Evolutionary conservation across 2,329 filamentous ascomycete genomes (phyloP).

Genomic region (Cryphonectria carpinicola): DNA sequence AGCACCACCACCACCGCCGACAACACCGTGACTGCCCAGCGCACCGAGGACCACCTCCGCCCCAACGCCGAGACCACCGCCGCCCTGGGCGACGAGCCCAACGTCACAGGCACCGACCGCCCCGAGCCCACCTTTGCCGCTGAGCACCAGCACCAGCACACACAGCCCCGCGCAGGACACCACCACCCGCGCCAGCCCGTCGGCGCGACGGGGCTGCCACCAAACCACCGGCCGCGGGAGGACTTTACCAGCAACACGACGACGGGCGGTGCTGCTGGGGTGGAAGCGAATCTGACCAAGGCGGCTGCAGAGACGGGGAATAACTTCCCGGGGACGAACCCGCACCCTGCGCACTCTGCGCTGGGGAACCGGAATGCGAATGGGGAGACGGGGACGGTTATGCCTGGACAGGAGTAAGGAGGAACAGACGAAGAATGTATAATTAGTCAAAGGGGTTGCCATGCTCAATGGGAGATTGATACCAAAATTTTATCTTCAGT

Average conservation of each 20-base stretch:
- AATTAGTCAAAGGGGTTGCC: not conserved
- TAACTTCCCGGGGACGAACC: constrained; percentile 32
- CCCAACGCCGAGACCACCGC: constrained; percentile 21
- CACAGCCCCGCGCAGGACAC: constrained; percentile 24
- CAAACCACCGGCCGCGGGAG: constrained; percentile 17
- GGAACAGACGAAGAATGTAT: not conserved
- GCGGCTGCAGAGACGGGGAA: constrained; percentile 28
- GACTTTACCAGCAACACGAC: not conserved
- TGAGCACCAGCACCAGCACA: constrained; percentile 15
- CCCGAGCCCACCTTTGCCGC: not conserved
- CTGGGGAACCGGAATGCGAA: constrained; percentile 8
- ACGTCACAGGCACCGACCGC: constrained; percentile 21
- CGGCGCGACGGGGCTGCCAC: constrained; percentile 20
- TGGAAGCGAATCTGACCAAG: not conserved
- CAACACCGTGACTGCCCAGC: not conserved
- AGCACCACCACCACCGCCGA: constrained; percentile 11
- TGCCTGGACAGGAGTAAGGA: constrained; percentile 20
- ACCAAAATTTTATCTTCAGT: not conserved
- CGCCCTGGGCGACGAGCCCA: constrained; percentile 20
- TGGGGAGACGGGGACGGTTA: constrained; percentile 5
- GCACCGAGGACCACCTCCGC: not conserved
- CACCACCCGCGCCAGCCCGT: constrained; percentile 28
- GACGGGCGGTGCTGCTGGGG: not conserved
- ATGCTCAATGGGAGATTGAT: not conserved
- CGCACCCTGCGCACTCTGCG: constrained; percentile 27